Conservation (phyloP, 2,329 filamentous ascomycete species). For the Fusarium setosum region DNA sequence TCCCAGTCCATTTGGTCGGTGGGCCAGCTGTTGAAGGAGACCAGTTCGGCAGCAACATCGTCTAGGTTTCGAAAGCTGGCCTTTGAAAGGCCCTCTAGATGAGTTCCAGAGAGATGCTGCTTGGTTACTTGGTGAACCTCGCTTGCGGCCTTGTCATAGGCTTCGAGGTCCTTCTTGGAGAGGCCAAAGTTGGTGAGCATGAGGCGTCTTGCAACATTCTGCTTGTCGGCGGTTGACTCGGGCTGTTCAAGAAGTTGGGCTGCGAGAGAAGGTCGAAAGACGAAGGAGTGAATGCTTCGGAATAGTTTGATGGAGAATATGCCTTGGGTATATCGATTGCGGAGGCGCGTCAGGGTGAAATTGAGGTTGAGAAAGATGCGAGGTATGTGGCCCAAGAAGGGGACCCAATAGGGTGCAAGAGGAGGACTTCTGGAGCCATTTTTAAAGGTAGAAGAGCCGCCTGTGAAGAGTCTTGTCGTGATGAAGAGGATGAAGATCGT, state of each 20-base stretch:
- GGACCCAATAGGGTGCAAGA: conserved; percentile 50
- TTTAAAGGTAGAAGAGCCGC: conserved; percentile 52
- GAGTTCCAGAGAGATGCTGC: conserved; percentile 40
- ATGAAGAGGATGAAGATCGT: conserved; percentile 42
- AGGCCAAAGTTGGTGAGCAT: conserved; percentile 49
- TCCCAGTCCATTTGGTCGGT: conserved; percentile 55
- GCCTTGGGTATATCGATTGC: conserved; percentile 47
- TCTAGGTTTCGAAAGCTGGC: conserved; percentile 37
- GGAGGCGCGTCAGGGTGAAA: conserved; percentile 45
- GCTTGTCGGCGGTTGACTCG: conserved; percentile 39
- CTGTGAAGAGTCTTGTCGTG: conserved; percentile 41
- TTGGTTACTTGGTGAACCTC: conserved; percentile 45
- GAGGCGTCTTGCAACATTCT: conserved; percentile 39
- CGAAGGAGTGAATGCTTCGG: conserved; percentile 47
- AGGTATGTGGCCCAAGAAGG: conserved; percentile 50
- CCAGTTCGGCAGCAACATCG: conserved; percentile 47
- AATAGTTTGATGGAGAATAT: conserved; percentile 50
- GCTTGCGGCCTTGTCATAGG: conserved; percentile 45
- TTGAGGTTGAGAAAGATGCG: conserved; percentile 45
- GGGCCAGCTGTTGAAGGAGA: conserved; percentile 52
- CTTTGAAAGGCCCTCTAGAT: conserved; percentile 38
- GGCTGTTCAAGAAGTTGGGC: conserved; percentile 46
- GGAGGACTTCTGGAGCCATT: conserved; percentile 38
- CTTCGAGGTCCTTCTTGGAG: conserved; percentile 40
- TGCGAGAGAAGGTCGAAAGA: conserved; percentile 47